A percentile compares a stretch with the other conserved stretches of the same genome.
Evolutionary conservation across 2,329 filamentous ascomycete species (phyloP).

Genomic region (Aspergillus niger): DNA sequence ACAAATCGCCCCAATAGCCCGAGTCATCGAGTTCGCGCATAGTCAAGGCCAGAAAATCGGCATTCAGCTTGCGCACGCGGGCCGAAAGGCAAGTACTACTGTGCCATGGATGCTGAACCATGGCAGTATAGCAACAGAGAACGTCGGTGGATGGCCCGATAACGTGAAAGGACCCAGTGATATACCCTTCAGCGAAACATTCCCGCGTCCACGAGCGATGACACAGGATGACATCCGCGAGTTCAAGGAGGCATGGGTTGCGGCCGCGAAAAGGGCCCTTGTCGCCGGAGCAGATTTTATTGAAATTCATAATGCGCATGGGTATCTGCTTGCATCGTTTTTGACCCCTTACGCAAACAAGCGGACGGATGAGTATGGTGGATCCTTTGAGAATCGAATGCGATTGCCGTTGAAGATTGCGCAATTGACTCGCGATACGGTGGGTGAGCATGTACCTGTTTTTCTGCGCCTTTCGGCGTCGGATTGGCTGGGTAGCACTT

Average conservation of each 20-base stretch:
- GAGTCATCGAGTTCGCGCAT: slow-evolving; percentile 76
- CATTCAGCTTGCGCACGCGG: slow-evolving; percentile 81
- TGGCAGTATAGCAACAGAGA: slow-evolving; percentile 46
- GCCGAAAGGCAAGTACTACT: slow-evolving; percentile 62
- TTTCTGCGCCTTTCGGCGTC: slow-evolving; percentile 73
- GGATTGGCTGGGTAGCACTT: slow-evolving; percentile 70
- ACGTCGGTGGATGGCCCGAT: slow-evolving; percentile 57
- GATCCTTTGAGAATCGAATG: slow-evolving; percentile 63
- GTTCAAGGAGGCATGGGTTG: slow-evolving; percentile 64
- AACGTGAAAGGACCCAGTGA: slow-evolving; percentile 60
- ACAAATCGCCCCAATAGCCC: slow-evolving; percentile 69
- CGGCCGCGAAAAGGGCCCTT: slow-evolving; percentile 61
- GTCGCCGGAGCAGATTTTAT: slow-evolving; percentile 74
- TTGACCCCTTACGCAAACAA: slow-evolving; percentile 68
- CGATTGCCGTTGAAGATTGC: slow-evolving; percentile 69
- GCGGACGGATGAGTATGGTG: slow-evolving; percentile 60
- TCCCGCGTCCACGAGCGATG: slow-evolving; percentile 67
- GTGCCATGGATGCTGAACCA: slow-evolving; percentile 50
- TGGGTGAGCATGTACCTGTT: slow-evolving; percentile 69
- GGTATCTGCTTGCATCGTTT: slow-evolving; percentile 73
- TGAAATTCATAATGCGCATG: slow-evolving; percentile 79
- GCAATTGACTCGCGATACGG: slow-evolving; percentile 61
- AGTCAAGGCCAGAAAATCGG: slow-evolving; percentile 74
- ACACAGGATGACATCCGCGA: slow-evolving; percentile 67
- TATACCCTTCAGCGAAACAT: slow-evolving; percentile 63